Percentiles rank a stretch among this genome's conserved stretches.
Evolutionary conservation across 257 asterid species (phyloP).

Genomic region (Solanum dulcamara): DNA sequence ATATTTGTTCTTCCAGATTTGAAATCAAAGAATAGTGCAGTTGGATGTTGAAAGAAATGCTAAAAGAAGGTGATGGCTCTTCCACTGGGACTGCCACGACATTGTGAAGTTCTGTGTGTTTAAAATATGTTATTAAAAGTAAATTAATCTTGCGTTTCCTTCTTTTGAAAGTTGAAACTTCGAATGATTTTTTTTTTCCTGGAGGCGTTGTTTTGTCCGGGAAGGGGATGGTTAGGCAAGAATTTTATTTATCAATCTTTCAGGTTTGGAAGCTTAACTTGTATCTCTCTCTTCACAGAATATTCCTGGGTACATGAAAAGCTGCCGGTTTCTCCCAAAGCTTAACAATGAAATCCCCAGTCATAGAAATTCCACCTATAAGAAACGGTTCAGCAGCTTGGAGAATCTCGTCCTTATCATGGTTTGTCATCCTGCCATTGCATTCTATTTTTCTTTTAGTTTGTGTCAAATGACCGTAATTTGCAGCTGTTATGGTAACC

Average conservation of each 20-base stretch:
- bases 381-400: conserved; percentile 68
- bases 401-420: conserved; percentile 79
- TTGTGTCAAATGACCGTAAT: not conserved
- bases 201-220: not conserved
- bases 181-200: not conserved
- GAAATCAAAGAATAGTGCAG: not conserved
- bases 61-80: not conserved
- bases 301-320: conserved; percentile 49
- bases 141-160: not conserved
- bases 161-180: not conserved
- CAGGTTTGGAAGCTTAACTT: not conserved
- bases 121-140: not conserved
- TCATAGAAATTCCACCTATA: conserved; percentile 64
- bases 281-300: conserved; percentile 27
- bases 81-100: not conserved
- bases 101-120: not conserved
- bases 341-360: conserved; percentile 81
- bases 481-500: not conserved
- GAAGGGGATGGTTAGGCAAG: not conserved
- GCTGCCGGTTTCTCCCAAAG: conserved; percentile 83
- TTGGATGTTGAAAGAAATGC: not conserved
- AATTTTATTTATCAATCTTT: not conserved
- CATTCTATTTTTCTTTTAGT: not conserved
- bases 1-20: not conserved
- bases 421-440: conserved; percentile 27